These are phyloP conservation scores for Stentor coeruleus DNA, from an alignment of 73 alveolate genomes.

Conservation along the genomic window DNA sequence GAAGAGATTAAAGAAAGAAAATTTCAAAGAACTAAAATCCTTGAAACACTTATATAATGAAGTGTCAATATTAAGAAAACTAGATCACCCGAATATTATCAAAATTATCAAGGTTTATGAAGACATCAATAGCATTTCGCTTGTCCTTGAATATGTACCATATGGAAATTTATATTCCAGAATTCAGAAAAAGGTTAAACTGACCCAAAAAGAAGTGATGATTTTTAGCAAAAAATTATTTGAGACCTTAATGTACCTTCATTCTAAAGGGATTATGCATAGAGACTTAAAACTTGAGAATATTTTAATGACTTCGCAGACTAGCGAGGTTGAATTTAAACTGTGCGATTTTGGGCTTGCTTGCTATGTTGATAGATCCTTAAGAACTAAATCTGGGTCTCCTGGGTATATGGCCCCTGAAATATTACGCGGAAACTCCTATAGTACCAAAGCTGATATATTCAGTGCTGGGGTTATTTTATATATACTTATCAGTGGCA, in stretches of 20 bases:
- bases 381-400: neutral
- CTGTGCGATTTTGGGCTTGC: neutral
- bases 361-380: neutral
- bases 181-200: neutral
- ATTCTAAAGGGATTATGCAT: neutral
- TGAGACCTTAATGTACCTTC: neutral
- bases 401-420: constrained; percentile 28
- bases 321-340: neutral
- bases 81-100: neutral
- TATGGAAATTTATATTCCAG: neutral
- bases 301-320: neutral
- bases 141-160: neutral
- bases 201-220: neutral
- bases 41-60: neutral
- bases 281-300: constrained; percentile 8
- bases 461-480: constrained; percentile 13
- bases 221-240: neutral
- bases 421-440: neutral
- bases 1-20: neutral
- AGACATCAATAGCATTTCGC: neutral
- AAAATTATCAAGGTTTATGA: constrained; percentile 1
- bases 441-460: neutral
- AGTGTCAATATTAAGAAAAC: neutral
- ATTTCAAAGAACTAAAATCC: neutral
- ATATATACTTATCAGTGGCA: neutral